Percentiles rank a stretch among this genome's conserved stretches.
Conservation (phyloP, 2,329 filamentous ascomycete species). For the Pestalotiopsis sp. region DNA sequence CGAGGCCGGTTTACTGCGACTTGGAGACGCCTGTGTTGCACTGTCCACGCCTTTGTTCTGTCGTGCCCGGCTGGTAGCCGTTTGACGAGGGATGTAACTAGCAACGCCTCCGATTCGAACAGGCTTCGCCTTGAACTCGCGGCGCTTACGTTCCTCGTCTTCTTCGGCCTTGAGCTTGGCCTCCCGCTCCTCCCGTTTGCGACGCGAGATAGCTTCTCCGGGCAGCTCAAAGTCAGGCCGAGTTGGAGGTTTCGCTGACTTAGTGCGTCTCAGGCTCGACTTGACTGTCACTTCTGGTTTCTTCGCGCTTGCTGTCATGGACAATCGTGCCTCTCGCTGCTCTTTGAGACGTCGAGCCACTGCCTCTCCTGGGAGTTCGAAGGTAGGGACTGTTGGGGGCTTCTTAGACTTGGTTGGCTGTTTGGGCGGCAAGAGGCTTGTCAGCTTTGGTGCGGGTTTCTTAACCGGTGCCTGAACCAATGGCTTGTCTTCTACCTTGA, state of each 20-base stretch:
- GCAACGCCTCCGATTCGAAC: slow-evolving; percentile 45
- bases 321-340: slow-evolving; percentile 46
- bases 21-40: slow-evolving; percentile 15
- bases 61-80: slow-evolving; percentile 56
- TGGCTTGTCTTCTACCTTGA: slow-evolving; percentile 23
- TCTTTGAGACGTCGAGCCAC: slow-evolving; percentile 58
- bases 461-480: slow-evolving; percentile 25
- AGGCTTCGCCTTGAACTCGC: slow-evolving; percentile 65
- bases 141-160: slow-evolving; percentile 59
- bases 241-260: slow-evolving; percentile 52
- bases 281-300: slow-evolving; percentile 25
- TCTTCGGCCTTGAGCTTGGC: slow-evolving; percentile 55
- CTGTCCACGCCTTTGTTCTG: slow-evolving; percentile 42
- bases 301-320: slow-evolving; percentile 31
- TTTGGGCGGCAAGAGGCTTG: slow-evolving; percentile 47
- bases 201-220: slow-evolving; percentile 61
- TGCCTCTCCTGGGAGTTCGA: slow-evolving; percentile 64
- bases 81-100: slow-evolving; percentile 52
- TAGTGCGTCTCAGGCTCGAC: slow-evolving; percentile 39
- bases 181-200: slow-evolving; percentile 52
- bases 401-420: slow-evolving; percentile 53
- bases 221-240: slow-evolving; percentile 62
- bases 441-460: slow-evolving; percentile 29
- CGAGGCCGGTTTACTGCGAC: slow-evolving; percentile 29
- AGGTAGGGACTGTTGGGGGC: slow-evolving; percentile 53